These are phyloP conservation scores for Plasmopara viticola DNA, from an alignment of 352 stramenopile genomes.

Conservation along the genomic window DNA sequence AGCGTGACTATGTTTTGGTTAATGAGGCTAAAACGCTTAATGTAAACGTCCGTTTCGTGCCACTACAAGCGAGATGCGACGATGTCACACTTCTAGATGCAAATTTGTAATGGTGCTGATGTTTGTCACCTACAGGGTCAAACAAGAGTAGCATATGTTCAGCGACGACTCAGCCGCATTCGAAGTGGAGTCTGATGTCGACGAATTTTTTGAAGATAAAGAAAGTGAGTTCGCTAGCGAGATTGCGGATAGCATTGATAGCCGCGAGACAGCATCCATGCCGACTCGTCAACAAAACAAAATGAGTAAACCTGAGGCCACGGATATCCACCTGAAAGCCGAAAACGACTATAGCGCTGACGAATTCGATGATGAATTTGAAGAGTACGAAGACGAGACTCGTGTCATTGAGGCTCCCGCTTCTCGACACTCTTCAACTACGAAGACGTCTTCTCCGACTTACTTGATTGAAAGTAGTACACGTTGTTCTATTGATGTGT, in stretches of 20 bases:
- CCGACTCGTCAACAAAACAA: constrained; percentile 12
- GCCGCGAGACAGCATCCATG: neutral
- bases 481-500: constrained; percentile 9
- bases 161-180: constrained; percentile 67
- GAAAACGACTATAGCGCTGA: constrained; percentile 58
- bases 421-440: neutral
- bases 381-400: constrained; percentile 15
- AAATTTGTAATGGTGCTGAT: constrained; percentile 1
- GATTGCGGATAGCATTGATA: constrained; percentile 39
- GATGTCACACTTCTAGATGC: constrained; percentile 15
- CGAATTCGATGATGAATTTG: constrained; percentile 61
- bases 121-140: neutral
- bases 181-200: constrained; percentile 55
- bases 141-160: constrained; percentile 31
- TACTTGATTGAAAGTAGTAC: constrained; percentile 13
- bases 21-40: too few relatives aligned
- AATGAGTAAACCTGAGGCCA: constrained; percentile 14
- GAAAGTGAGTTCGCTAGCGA: constrained; percentile 28
- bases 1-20: too few relatives aligned
- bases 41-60: too few relatives aligned
- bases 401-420: neutral
- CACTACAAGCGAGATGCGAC: constrained; percentile 3
- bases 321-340: constrained; percentile 37
- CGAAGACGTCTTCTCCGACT: constrained; percentile 10
- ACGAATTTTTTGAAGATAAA: constrained; percentile 14